Percentiles rank a stretch among this genome's conserved stretches.
Evolutionary conservation across 208 protist genomes (phyloP).

Genomic region (Leptomonas pyrrhocoris): DNA sequence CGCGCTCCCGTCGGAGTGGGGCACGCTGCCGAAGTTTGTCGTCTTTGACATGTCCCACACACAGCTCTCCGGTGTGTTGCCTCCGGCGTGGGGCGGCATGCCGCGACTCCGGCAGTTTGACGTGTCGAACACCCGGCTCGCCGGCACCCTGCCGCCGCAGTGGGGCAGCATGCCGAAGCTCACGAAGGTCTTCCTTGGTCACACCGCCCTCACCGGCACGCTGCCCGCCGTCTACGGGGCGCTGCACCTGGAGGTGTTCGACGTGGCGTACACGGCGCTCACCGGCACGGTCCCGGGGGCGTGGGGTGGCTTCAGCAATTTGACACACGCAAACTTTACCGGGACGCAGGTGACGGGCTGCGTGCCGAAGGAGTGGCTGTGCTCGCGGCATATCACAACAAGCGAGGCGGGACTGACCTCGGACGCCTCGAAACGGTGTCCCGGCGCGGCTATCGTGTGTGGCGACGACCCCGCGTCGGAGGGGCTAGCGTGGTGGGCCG

Average conservation of each 20-base stretch:
- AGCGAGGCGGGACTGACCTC: background rate
- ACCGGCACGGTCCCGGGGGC: constrained; percentile 3
- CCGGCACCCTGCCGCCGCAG: background rate
- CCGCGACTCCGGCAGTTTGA: background rate
- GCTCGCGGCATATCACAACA: background rate
- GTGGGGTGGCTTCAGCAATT: background rate
- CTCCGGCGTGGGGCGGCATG: background rate
- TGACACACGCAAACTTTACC: background rate
- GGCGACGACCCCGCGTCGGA: too few species aligned
- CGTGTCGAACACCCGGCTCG: background rate
- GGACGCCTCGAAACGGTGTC: background rate
- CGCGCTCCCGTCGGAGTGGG: too few species aligned
- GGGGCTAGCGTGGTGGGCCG: too few species aligned
- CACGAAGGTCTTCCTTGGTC: background rate
- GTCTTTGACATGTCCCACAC: too few species aligned
- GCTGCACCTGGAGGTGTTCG: background rate
- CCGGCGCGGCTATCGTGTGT: background rate
- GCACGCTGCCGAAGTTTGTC: too few species aligned
- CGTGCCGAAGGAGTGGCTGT: constrained; percentile 8
- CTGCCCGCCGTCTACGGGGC: background rate
- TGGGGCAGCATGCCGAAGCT: background rate
- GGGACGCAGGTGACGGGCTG: constrained; percentile 8
- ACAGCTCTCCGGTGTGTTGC: background rate
- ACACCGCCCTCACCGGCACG: constrained; percentile 1
- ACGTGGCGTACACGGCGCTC: background rate